Conservation (phyloP, 805 yeast genomes). For the Lachancea mirantina region DNA sequence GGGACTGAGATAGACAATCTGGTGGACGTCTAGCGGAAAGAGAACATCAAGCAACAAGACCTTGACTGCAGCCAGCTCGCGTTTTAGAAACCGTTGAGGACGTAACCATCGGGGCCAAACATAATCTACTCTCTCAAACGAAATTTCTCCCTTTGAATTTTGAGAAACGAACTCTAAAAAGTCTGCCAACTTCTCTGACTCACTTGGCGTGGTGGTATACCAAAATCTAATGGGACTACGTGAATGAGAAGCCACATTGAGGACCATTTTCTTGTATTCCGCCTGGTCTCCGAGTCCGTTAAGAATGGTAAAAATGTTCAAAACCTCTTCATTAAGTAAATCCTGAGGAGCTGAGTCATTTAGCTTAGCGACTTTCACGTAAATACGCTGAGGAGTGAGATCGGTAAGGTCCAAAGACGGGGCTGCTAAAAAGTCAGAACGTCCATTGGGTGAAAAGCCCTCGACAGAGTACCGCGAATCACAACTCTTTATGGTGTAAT, state of each 20-base stretch:
- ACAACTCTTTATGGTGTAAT: conserved; percentile 15
- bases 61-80: conserved; percentile 85
- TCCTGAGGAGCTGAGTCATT: not conserved
- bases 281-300: conserved; percentile 14
- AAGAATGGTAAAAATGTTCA: conserved; percentile 21
- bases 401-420: conserved; percentile 12
- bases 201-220: conserved; percentile 83
- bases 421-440: conserved; percentile 19
- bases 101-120: conserved; percentile 93
- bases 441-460: conserved; percentile 19
- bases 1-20: conserved; percentile 75
- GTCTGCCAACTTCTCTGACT: conserved; percentile 37
- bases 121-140: conserved; percentile 68
- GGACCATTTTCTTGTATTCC: conserved; percentile 14
- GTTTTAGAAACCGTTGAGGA: conserved; percentile 66
- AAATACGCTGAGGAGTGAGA: conserved; percentile 17
- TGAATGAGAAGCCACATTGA: not conserved
- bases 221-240: conserved; percentile 58
- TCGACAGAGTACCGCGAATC: conserved; percentile 18
- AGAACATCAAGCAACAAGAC: conserved; percentile 78
- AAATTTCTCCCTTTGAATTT: conserved; percentile 8
- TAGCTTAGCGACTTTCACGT: conserved; percentile 14
- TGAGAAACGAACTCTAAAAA: conserved; percentile 40
- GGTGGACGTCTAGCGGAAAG: conserved; percentile 70
- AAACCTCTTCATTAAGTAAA: not conserved